Evolutionary conservation across 768 basidiomycete species (phyloP).

Genomic region (Pisolithus albus): DNA sequence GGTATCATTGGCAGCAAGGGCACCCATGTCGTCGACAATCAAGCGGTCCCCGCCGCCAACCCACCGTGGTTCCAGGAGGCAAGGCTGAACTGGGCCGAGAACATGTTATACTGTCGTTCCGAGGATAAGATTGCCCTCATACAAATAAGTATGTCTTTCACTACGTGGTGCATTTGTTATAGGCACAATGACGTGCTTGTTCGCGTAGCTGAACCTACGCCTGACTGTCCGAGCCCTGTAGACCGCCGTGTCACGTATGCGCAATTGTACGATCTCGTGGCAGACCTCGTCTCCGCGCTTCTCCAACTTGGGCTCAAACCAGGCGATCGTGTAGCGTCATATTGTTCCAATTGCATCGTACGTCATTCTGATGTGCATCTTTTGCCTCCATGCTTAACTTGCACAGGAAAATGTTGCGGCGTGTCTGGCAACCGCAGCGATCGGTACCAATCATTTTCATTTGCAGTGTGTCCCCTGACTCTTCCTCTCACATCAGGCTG

Average conservation of each 20-base stretch:
- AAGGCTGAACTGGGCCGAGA: slow-evolving; percentile 74
- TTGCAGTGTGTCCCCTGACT: not conserved
- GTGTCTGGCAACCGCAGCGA: slow-evolving; percentile 60
- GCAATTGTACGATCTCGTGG: slow-evolving; percentile 50
- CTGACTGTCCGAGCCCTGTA: slow-evolving; percentile 37
- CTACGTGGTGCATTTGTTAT: slow-evolving; percentile 9
- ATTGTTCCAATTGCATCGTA: slow-evolving; percentile 74
- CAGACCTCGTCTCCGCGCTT: slow-evolving; percentile 52
- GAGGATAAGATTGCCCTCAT: slow-evolving; percentile 56
- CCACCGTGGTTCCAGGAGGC: slow-evolving; percentile 68
- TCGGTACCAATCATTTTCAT: slow-evolving; percentile 31
- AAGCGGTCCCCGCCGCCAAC: slow-evolving; percentile 49
- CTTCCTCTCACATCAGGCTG: slow-evolving; percentile 31
- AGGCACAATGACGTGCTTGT: not conserved
- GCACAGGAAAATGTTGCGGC: slow-evolving; percentile 60
- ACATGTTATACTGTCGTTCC: slow-evolving; percentile 60
- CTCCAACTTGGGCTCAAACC: slow-evolving; percentile 44
- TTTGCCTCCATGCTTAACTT: not conserved
- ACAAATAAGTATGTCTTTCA: slow-evolving; percentile 52
- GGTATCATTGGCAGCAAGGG: slow-evolving; percentile 58
- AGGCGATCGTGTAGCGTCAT: slow-evolving; percentile 71
- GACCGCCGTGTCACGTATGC: slow-evolving; percentile 47
- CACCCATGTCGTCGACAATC: slow-evolving; percentile 48
- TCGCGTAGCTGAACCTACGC: slow-evolving; percentile 53
- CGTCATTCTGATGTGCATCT: slow-evolving; percentile 24